Percentiles rank a stretch among this genome's conserved stretches.
Evolutionary conservation across 2,329 filamentous ascomycete genomes (phyloP).

Genomic region (Helotiales sp.): DNA sequence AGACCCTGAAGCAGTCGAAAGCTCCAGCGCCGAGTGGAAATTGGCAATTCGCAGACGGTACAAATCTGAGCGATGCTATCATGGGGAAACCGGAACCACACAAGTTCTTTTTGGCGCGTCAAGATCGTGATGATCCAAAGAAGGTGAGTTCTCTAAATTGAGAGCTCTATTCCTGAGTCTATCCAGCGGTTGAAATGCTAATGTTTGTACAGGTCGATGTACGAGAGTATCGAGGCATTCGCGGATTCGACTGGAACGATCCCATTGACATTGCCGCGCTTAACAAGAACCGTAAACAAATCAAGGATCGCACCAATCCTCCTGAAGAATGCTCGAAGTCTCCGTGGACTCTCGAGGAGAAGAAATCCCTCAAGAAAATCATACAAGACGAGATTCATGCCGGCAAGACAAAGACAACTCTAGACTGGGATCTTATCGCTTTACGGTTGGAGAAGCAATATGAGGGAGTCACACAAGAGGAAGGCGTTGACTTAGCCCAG

Average conservation of each 20-base stretch:
- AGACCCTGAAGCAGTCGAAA: neutral
- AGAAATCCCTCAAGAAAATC: neutral
- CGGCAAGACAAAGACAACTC: neutral
- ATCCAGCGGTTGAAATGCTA: too few relatives aligned
- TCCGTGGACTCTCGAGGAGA: conserved; percentile 13
- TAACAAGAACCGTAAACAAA: conserved; percentile 12
- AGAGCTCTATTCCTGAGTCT: too few relatives aligned
- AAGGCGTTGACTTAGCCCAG: conserved; percentile 6
- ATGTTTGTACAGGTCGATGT: too few relatives aligned
- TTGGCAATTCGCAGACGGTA: conserved; percentile 16
- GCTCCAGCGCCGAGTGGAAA: neutral
- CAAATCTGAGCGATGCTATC: neutral
- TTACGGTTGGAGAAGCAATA: neutral
- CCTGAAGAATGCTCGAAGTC: neutral
- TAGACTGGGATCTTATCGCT: conserved; percentile 7
- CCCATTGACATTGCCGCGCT: neutral
- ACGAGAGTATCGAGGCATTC: conserved; percentile 7
- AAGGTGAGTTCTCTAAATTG: too few relatives aligned
- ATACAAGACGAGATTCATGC: neutral
- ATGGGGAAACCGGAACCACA: conserved; percentile 6
- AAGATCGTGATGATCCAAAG: neutral
- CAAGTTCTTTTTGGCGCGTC: conserved; percentile 16
- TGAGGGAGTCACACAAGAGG: neutral
- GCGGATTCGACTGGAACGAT: conserved; percentile 16
- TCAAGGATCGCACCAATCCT: neutral